Percentiles rank a stretch among this genome's conserved stretches.
Evolutionary conservation across 2,329 filamentous ascomycete species (phyloP).

Genomic region (Nothophaeocryptopus gaeumannii): DNA sequence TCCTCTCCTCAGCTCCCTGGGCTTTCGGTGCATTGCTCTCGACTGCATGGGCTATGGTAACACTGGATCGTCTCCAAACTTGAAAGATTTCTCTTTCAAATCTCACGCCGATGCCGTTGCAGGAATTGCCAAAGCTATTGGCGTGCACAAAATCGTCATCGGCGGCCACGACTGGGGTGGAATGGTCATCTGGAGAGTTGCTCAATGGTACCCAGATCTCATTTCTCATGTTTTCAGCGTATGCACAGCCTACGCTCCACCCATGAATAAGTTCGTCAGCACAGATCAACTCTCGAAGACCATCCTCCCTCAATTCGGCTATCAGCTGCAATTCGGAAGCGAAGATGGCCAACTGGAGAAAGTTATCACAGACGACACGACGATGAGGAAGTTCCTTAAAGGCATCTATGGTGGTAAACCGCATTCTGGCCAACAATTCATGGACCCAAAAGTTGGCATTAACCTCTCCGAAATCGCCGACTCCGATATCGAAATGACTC

Average conservation of each 20-base stretch:
- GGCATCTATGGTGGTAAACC: constrained; percentile 67
- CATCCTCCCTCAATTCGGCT: constrained; percentile 67
- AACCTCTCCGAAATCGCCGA: constrained; percentile 57
- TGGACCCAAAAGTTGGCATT: constrained; percentile 62
- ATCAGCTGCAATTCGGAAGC: constrained; percentile 74
- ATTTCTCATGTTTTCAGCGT: constrained; percentile 74
- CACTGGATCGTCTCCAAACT: constrained; percentile 46
- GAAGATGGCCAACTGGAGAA: constrained; percentile 50
- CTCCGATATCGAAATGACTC: constrained; percentile 44
- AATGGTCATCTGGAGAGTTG: constrained; percentile 69
- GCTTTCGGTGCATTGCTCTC: constrained; percentile 75
- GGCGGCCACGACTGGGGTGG: constrained; percentile 95
- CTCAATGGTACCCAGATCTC: constrained; percentile 69
- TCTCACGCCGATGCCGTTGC: constrained; percentile 71
- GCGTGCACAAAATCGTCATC: constrained; percentile 64
- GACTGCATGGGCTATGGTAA: constrained; percentile 85
- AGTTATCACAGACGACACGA: constrained; percentile 48
- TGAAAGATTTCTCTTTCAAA: constrained; percentile 67
- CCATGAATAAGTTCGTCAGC: constrained; percentile 49
- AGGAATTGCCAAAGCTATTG: constrained; percentile 62
- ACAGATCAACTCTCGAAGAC: constrained; percentile 59
- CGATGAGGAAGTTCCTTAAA: constrained; percentile 68
- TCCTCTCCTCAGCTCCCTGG: constrained; percentile 67
- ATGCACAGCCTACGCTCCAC: constrained; percentile 69
- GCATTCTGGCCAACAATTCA: constrained; percentile 54